Evolutionary conservation across 306 rosid genomes (phyloP), one percentile per base, ranked within the genome.

Genomic region (Cicer cuneatum): DNA sequence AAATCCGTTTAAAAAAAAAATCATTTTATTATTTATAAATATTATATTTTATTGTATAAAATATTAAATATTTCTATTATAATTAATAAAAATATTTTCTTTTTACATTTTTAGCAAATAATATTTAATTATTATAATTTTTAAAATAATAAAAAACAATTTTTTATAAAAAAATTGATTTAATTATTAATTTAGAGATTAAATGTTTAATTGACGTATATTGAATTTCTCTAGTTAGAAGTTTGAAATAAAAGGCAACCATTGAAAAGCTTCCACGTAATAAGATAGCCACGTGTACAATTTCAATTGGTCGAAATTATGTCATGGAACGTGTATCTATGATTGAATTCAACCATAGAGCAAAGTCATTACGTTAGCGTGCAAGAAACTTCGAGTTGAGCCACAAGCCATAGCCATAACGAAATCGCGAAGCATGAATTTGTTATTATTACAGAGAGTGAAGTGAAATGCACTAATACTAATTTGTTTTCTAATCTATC

Each of bases 231-330:
- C 0, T 29, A 29, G 33, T 29, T 29, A 29, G 33, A 29, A 29
- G 33, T 24, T 0, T 2, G 33, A 24, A 24, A 2, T 29, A 29
- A 29, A 29, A 29, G 33, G 0, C 33, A 3, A 29, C 87, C 89
- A 85, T 37, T 90, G 59, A 64, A 21, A 75, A 16, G 1, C 60
- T 0, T 48, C 88, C 96, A 86, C 69, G 71, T 85, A 87, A 81
- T 0, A 0, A 7, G 0, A 0, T 0, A 0, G 7, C 57, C 67
- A 85, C 83, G 87, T 87, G 92, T 83, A 0, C 0, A 0, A 0
- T 6, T 0, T 0, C 19, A 0, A 88, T 85, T 88, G 70, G 93
- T 0, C 0, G 0, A 10, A 18, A 18, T 5, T 41, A 66, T 46
- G 93, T 84, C 88, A 76, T 24, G 18, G 3, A 60, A 78, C 87